phyloP scores from a whole-genome alignment of 2,329 filamentous ascomycete species.

The Thielaviopsis ethacetica region DNA sequence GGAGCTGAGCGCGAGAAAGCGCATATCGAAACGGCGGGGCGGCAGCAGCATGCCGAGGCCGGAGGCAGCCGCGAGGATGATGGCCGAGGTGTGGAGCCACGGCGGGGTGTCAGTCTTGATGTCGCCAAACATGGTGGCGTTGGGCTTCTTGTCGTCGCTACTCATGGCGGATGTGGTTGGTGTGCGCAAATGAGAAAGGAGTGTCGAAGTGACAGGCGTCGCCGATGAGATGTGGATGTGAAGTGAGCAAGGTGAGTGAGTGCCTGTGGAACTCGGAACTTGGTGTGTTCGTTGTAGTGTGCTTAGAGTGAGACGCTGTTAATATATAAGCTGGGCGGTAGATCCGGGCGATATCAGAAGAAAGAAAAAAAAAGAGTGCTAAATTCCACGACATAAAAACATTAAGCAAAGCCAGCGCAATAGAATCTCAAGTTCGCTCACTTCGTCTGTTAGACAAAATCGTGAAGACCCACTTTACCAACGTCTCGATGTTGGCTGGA shows the following conservation, averaged over 20 bases:
- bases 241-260: no score
- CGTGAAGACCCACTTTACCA: not conserved
- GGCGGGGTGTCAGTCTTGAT: conserved; percentile 17
- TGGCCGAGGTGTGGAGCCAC: conserved; percentile 29
- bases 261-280: no score
- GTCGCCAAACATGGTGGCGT: conserved; percentile 1
- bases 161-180: not conserved
- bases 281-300: no score
- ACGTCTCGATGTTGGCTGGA: not conserved
- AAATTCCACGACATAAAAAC: not conserved
- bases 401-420: not conserved
- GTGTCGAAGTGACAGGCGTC: not conserved
- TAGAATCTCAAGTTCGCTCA: not conserved
- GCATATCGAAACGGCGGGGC: conserved; percentile 34
- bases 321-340: no score
- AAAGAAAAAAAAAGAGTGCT: no score
- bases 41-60: conserved; percentile 33
- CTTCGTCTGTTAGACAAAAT: not conserved
- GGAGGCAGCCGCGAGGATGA: conserved; percentile 30
- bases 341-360: no score
- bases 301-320: no score
- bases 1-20: conserved; percentile 32
- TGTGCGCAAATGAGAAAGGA: not conserved
- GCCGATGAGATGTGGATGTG: no score
- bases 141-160: not conserved